phyloP scores from a whole-genome alignment of 176 grass and related monocot species.

The Aegilops bicornis region DNA sequence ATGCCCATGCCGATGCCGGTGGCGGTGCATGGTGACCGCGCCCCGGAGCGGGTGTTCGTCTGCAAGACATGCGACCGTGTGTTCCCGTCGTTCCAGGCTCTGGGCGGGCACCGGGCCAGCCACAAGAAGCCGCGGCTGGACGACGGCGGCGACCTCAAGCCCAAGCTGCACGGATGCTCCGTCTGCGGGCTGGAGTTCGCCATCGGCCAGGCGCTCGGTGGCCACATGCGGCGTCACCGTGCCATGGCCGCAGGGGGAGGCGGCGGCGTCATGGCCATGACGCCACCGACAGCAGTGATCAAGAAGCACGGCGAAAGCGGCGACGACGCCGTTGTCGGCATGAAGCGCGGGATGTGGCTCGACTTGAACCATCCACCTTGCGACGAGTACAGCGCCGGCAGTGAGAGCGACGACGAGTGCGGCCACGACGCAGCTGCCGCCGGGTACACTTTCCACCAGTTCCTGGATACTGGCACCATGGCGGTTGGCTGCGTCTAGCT shows the following conservation, averaged over 20 bases:
- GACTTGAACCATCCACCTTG: constrained; percentile 51
- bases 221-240: constrained; percentile 76
- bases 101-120: constrained; percentile 91
- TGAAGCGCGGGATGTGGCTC: constrained; percentile 35
- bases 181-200: constrained; percentile 70
- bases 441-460: constrained; percentile 49
- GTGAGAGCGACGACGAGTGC: constrained; percentile 4
- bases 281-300: background rate
- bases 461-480: constrained; percentile 38
- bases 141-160: constrained; percentile 31
- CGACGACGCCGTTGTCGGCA: background rate
- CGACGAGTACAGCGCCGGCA: background rate
- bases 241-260: background rate
- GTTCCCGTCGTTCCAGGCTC: constrained; percentile 92
- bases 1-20: background rate
- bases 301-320: constrained; percentile 1
- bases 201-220: constrained; percentile 65
- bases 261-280: background rate
- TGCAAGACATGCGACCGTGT: constrained; percentile 92
- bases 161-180: constrained; percentile 64
- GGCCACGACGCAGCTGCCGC: background rate
- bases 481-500: constrained; percentile 41
- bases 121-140: constrained; percentile 83
- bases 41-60: constrained; percentile 51
- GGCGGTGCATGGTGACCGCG: background rate